phyloP scores from a whole-genome alignment of 495 filamentous ascomycete genomes.

The Penicillium salamii region DNA sequence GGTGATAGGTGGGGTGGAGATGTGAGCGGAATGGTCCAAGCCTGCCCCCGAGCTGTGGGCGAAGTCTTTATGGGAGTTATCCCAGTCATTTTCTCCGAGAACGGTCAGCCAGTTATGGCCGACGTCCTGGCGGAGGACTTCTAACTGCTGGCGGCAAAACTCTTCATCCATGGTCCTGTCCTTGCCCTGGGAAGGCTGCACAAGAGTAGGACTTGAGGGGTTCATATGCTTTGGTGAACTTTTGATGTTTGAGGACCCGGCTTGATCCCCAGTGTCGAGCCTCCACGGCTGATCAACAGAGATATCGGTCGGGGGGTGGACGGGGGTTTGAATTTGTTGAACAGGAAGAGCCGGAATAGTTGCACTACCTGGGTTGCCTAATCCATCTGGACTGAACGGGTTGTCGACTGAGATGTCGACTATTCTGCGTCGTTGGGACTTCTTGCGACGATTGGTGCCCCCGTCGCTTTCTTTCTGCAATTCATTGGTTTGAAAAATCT shows the following conservation, averaged over 20 bases:
- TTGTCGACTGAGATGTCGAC: constrained; percentile 75
- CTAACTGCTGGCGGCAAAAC: constrained; percentile 79
- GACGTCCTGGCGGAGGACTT: constrained; percentile 77
- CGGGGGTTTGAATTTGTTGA: constrained; percentile 33
- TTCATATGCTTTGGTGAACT: constrained; percentile 17
- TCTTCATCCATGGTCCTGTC: constrained; percentile 72
- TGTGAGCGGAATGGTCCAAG: constrained; percentile 34
- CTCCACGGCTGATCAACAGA: constrained; percentile 35
- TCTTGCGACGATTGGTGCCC: constrained; percentile 47
- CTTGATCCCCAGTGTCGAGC: constrained; percentile 34
- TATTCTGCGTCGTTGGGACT: constrained; percentile 66
- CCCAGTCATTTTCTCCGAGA: constrained; percentile 75
- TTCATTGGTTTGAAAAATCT: constrained; percentile 48
- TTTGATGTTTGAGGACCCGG: constrained; percentile 29
- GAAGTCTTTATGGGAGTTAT: constrained; percentile 32
- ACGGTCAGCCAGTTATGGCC: constrained; percentile 82
- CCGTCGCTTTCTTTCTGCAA: constrained; percentile 31
- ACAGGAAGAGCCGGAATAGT: constrained; percentile 29
- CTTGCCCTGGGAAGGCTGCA: constrained; percentile 19
- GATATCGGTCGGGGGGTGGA: constrained; percentile 24
- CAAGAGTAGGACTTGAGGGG: constrained; percentile 17
- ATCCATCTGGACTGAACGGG: constrained; percentile 35
- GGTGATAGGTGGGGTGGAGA: constrained; percentile 35
- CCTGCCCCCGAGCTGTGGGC: constrained; percentile 31
- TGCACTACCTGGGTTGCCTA: constrained; percentile 26